Percentiles rank a stretch among this genome's conserved stretches.
Evolutionary conservation across 129 eudicot species (phyloP).

Genomic region (Glebionis coronaria): DNA sequence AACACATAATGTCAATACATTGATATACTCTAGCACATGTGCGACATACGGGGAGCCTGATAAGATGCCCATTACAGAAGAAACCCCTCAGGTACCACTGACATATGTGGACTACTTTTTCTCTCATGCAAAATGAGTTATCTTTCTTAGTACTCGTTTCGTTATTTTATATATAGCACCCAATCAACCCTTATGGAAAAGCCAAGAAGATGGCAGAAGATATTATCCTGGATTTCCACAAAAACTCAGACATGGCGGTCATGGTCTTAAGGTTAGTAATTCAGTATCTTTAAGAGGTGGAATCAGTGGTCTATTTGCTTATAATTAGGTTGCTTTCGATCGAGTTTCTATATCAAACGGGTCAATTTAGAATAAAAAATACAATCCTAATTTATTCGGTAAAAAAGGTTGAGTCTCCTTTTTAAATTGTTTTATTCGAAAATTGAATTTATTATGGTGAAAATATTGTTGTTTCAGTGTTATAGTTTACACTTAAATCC

Average conservation of each 20-base stretch:
- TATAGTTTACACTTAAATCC: too few species aligned
- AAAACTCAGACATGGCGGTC: constrained; percentile 51
- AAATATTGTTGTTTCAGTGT: too few species aligned
- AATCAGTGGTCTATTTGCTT: not conserved
- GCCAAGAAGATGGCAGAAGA: constrained; percentile 79
- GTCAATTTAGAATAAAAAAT: too few species aligned
- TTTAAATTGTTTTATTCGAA: too few species aligned
- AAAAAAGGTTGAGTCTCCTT: too few species aligned
- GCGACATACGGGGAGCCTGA: constrained; percentile 97
- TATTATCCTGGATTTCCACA: constrained; percentile 56
- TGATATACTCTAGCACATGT: constrained; percentile 93
- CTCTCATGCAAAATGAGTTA: constrained; percentile 2
- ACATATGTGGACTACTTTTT: not conserved
- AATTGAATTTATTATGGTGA: too few species aligned
- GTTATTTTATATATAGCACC: constrained; percentile 36
- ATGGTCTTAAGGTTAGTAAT: constrained; percentile 52
- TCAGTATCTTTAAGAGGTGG: not conserved
- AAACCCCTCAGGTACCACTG: constrained; percentile 71
- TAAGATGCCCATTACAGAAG: constrained; percentile 90
- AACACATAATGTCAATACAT: constrained; percentile 65
- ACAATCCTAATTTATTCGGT: too few species aligned
- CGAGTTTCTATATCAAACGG: too few species aligned
- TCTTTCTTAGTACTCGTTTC: constrained; percentile 15
- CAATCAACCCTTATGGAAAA: constrained; percentile 65
- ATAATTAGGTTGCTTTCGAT: not conserved